Evolutionary conservation across 2,329 filamentous ascomycete species (phyloP).

Genomic region (Verruconis gallopava): DNA sequence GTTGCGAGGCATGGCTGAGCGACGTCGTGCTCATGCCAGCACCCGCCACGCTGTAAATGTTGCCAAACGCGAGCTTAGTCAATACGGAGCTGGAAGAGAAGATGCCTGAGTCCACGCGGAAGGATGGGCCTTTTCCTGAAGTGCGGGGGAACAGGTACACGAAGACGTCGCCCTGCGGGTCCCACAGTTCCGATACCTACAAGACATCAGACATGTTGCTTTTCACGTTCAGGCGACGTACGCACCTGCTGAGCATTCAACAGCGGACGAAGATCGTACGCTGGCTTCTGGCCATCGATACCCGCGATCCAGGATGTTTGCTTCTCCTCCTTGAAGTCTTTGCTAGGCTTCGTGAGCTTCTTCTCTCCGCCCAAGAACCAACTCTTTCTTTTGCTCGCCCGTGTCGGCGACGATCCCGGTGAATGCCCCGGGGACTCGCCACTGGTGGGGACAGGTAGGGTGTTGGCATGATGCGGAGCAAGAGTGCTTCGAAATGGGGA

Average conservation of each 20-base stretch:
- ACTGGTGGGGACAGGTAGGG: background rate
- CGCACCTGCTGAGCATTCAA: conserved; percentile 7
- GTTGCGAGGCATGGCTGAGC: background rate
- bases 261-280: conserved; percentile 6
- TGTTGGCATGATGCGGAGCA: background rate
- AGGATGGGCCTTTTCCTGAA: conserved; percentile 44
- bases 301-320: conserved; percentile 7
- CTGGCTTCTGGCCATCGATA: conserved; percentile 1
- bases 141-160: conserved; percentile 49
- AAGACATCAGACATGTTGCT: conserved; percentile 1
- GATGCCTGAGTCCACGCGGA: conserved; percentile 46
- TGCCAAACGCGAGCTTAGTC: conserved; percentile 41
- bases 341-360: conserved; percentile 3
- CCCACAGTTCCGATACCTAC: conserved; percentile 48
- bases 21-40: conserved; percentile 3
- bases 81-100: conserved; percentile 44
- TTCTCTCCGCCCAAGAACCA: conserved; percentile 12
- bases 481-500: background rate
- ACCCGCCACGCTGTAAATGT: conserved; percentile 7
- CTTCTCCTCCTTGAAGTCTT: background rate
- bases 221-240: background rate
- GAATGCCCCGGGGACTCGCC: background rate
- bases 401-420: background rate
- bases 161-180: conserved; percentile 47
- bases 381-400: conserved; percentile 20